phyloP scores from a whole-genome alignment of 2,329 filamentous ascomycete species.

The Talaromyces sp. region DNA sequence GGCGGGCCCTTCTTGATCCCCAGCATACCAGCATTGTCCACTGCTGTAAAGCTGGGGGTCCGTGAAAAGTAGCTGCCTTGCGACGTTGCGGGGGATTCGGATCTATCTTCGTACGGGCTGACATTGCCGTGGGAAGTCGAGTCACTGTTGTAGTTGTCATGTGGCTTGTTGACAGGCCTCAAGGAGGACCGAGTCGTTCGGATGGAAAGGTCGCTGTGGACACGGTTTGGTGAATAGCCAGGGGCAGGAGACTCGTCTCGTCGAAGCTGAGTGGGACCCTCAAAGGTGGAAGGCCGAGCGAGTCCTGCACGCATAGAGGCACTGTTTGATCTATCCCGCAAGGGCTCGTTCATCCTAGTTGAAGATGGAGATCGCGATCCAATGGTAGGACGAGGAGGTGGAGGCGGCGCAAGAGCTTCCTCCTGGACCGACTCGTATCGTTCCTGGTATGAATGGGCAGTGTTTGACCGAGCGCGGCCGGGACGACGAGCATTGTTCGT shows the following conservation, averaged over 20 bases:
- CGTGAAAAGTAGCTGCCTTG: conserved; percentile 49
- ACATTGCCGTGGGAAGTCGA: conserved; percentile 38
- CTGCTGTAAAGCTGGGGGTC: conserved; percentile 46
- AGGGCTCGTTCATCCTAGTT: conserved; percentile 30
- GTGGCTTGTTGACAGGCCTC: conserved; percentile 34
- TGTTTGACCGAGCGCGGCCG: conserved; percentile 57
- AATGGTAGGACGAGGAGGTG: conserved; percentile 50
- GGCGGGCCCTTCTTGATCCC: conserved; percentile 50
- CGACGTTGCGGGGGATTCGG: conserved; percentile 51
- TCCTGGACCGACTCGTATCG: conserved; percentile 55
- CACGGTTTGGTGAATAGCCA: conserved; percentile 45
- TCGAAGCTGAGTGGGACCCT: conserved; percentile 50
- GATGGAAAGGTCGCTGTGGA: conserved; percentile 49
- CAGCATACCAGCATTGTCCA: conserved; percentile 18
- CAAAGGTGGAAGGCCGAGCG: conserved; percentile 53
- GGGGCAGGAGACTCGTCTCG: conserved; percentile 48
- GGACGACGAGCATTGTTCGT: conserved; percentile 35
- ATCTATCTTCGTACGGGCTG: conserved; percentile 47
- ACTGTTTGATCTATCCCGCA: conserved; percentile 36
- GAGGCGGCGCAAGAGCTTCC: conserved; percentile 37
- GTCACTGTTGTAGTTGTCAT: conserved; percentile 48
- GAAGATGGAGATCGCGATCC: conserved; percentile 41
- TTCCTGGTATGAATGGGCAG: conserved; percentile 59
- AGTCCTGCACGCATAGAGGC: conserved; percentile 43
- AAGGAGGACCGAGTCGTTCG: conserved; percentile 45